Evolutionary conservation across 2,329 filamentous ascomycete species (phyloP), one percentile per base, ranked within the genome.

Genomic region (Paraphaeosphaeria sporulosa): DNA sequence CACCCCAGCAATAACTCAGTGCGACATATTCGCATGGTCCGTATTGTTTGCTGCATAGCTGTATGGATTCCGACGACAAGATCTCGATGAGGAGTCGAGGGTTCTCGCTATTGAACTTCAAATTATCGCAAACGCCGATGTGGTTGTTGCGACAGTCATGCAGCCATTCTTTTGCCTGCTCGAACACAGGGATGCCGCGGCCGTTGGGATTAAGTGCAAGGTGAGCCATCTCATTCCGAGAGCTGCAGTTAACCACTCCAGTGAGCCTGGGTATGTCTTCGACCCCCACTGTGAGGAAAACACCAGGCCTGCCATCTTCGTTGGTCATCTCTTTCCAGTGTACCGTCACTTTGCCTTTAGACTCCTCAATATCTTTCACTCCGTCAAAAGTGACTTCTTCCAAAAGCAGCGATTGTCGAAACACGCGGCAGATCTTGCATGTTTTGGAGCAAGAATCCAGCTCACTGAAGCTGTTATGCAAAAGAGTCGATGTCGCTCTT

Each of bases 391-490:
- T 60, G 3, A 60, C 53, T 56, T 60, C 58, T 27, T 60, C 52
- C 13, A 60, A 32, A 19, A 57, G n/a, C 42, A 60, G 53, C 4
- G 58, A 38, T 53, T 60, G 58, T 48, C 58, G 47, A 25, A 57
- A 60, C 15, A 60, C 53, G 13, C 53, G 47, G 27, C 53, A 60
- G 27, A 57, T 60, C 32, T 53, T 19, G 32, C 58, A 60, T 21
- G 52, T 60, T 12, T 36, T 54, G 15, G 58, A 47, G 43, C 53
- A 60, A n/a, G 48, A 21, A 6, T 60, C 53, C 9, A 60, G 48
- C 48, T 60, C 58, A 17, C 52, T 40, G 25, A 60, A 60, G 47
- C 42, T 60, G 15, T 60, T 57, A 53, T 60, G 58, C 43, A 60
- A 34, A 3, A 57, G 17, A 42, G 21, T 36, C 17, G 15, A 21